Percentiles rank a stretch among this genome's conserved stretches.
phyloP scores from a whole-genome alignment of 768 basidiomycete genomes.

The Cystofilobasidium bisporidii region DNA sequence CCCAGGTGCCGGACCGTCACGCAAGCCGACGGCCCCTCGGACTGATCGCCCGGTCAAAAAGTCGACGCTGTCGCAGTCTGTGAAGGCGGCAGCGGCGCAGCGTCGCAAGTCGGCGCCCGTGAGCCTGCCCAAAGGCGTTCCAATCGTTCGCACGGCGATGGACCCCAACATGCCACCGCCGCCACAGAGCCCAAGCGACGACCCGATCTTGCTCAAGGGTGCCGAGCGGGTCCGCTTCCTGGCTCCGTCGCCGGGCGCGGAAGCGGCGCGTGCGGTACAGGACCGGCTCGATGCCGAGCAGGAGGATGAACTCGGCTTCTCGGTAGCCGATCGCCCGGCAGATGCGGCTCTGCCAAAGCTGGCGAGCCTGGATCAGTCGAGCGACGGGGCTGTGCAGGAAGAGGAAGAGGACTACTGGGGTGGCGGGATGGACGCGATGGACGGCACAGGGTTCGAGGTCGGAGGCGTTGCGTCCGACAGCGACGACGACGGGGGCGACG shows the following conservation, averaged over 20 bases:
- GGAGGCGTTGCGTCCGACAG: background rate
- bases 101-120: conserved; percentile 15
- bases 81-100: background rate
- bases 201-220: conserved; percentile 21
- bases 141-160: background rate
- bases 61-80: conserved; percentile 20
- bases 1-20: conserved; percentile 1
- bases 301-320: conserved; percentile 2
- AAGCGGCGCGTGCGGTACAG: background rate
- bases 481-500: conserved; percentile 1
- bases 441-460: background rate
- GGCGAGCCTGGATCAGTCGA: background rate
- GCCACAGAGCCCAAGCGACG: conserved; percentile 22
- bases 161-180: conserved; percentile 23
- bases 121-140: background rate
- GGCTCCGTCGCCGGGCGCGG: background rate
- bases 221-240: background rate
- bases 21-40: background rate
- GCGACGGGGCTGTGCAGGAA: background rate
- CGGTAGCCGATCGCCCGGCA: background rate
- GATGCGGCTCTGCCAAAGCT: background rate
- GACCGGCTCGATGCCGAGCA: background rate
- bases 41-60: conserved; percentile 20
- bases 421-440: background rate
- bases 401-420: background rate